Percentiles rank a stretch among this genome's conserved stretches.
Conservation (phyloP, 2,329 filamentous ascomycete species). For the Claviceps sp. region DNA sequence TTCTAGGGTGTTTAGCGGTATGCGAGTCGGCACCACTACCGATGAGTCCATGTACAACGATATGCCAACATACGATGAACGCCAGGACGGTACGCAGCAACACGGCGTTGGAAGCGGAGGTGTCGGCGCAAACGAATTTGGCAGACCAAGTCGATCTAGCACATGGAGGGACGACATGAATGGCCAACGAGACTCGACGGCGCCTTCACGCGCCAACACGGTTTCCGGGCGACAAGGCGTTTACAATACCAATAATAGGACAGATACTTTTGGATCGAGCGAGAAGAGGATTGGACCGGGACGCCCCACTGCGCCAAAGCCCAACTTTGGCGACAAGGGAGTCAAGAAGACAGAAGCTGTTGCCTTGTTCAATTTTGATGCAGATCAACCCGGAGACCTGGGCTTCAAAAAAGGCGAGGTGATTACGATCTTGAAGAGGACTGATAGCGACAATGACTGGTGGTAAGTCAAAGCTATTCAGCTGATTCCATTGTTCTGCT, state of each 20-base stretch:
- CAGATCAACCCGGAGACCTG: slow-evolving; percentile 82
- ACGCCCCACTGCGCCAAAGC: slow-evolving; percentile 79
- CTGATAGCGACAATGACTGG: slow-evolving; percentile 90
- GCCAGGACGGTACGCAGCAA: slow-evolving; percentile 48
- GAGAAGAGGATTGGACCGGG: slow-evolving; percentile 47
- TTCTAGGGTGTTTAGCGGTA: slow-evolving; percentile 69
- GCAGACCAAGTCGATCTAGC: slow-evolving; percentile 45
- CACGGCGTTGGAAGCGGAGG: slow-evolving; percentile 21
- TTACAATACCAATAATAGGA: slow-evolving; percentile 29
- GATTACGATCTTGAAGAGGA: slow-evolving; percentile 89
- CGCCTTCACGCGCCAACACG: slow-evolving; percentile 37
- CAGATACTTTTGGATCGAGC: slow-evolving; percentile 11
- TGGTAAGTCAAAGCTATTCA: slow-evolving; percentile 41
- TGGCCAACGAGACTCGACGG: slow-evolving; percentile 39
- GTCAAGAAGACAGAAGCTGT: slow-evolving; percentile 69
- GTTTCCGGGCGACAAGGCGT: slow-evolving; percentile 28
- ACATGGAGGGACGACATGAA: slow-evolving; percentile 70
- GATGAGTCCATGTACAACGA: slow-evolving; percentile 83
- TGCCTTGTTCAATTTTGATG: slow-evolving; percentile 86
- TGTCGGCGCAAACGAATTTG: slow-evolving; percentile 33
- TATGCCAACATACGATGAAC: slow-evolving; percentile 73
- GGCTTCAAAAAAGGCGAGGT: slow-evolving; percentile 96
- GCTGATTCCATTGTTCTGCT: background rate
- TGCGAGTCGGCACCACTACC: slow-evolving; percentile 25
- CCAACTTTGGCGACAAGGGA: slow-evolving; percentile 54